phyloP scores from a whole-genome alignment of 2,329 filamentous ascomycete genomes.

The Conoideocrella luteorostrata region DNA sequence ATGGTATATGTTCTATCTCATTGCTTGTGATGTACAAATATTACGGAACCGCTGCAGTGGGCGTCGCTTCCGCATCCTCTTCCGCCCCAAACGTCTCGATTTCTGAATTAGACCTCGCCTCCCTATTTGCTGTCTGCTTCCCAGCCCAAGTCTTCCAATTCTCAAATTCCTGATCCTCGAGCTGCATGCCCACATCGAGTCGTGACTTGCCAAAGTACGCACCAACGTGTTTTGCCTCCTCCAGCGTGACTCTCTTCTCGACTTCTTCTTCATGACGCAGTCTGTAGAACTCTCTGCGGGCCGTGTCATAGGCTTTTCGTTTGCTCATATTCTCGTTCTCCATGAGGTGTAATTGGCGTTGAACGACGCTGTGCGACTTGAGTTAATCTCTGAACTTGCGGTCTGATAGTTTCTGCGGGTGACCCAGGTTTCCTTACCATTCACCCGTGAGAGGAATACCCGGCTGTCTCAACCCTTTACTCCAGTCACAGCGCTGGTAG shows the following conservation, averaged over 20 bases:
- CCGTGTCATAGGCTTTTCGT: constrained; percentile 73
- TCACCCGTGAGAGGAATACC: constrained; percentile 77
- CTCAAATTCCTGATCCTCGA: constrained; percentile 77
- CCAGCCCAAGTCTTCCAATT: constrained; percentile 77
- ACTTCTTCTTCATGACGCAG: constrained; percentile 78
- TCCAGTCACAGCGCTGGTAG: constrained; percentile 71
- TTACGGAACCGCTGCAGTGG: constrained; percentile 11
- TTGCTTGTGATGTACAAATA: background rate
- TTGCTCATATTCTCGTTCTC: constrained; percentile 54
- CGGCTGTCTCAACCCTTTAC: constrained; percentile 62
- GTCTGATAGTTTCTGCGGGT: too few relatives aligned
- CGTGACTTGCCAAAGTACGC: constrained; percentile 79
- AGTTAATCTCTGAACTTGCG: too few relatives aligned
- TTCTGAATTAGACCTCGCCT: constrained; percentile 33
- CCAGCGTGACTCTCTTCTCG: constrained; percentile 71
- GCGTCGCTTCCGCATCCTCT: constrained; percentile 22
- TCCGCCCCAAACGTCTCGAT: constrained; percentile 37
- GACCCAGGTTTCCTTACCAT: constrained; percentile 49
- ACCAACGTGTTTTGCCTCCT: constrained; percentile 80
- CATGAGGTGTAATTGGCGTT: constrained; percentile 85
- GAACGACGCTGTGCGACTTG: constrained; percentile 81
- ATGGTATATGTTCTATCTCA: constrained; percentile 14
- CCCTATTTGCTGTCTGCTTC: constrained; percentile 36
- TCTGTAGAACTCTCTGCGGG: constrained; percentile 84
- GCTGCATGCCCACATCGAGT: constrained; percentile 69